phyloP scores from a whole-genome alignment of 768 basidiomycete species.

The Mycena polygramma region DNA sequence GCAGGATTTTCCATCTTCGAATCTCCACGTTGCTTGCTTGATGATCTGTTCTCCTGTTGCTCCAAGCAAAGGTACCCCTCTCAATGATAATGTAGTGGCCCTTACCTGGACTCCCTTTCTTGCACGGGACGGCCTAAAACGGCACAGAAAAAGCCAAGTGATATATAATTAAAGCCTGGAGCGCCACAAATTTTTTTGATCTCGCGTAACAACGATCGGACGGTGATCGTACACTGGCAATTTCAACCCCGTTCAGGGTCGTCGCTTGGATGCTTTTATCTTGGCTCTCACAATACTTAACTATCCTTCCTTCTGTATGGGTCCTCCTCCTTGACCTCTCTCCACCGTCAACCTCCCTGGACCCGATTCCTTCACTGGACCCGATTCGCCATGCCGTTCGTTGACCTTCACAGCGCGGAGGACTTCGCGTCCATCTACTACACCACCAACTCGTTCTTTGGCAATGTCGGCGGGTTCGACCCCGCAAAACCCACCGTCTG shows the following conservation, averaged over 20 bases:
- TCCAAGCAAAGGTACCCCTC: too few species aligned
- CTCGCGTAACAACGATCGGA: constrained; percentile 7
- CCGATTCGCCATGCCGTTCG: constrained; percentile 67
- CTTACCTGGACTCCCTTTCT: too few species aligned
- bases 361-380: not conserved
- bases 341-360: not conserved
- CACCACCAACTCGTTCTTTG: constrained; percentile 69
- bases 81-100: too few species aligned
- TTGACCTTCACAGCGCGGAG: constrained; percentile 71
- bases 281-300: not conserved
- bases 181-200: constrained; percentile 1
- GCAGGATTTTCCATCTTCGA: not conserved
- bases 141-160: not conserved
- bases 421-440: constrained; percentile 84
- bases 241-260: constrained; percentile 9
- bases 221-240: constrained; percentile 4
- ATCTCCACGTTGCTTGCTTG: not conserved
- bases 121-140: not conserved
- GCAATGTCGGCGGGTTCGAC: constrained; percentile 77
- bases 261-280: not conserved
- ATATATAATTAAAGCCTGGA: not conserved
- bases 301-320: not conserved
- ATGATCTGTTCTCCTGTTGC: not conserved
- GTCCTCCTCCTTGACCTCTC: constrained; percentile 2
- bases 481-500: constrained; percentile 74